These are phyloP conservation scores for Aspergillus biplanus DNA, from an alignment of 495 filamentous ascomycete genomes.

Conservation along the genomic window DNA sequence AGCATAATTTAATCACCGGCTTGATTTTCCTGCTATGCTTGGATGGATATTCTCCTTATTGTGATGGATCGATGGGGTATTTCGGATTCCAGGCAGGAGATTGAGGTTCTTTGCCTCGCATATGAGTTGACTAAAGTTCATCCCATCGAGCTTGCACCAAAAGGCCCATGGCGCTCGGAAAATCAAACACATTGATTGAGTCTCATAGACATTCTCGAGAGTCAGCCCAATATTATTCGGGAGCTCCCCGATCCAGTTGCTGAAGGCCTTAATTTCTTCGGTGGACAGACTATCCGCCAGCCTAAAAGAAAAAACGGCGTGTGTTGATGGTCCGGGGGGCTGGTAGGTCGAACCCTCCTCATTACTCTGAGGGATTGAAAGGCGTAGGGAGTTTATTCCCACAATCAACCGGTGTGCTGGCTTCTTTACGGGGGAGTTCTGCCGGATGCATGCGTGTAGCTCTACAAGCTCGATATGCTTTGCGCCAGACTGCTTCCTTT, in stretches of 20 bases:
- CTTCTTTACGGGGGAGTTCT: not conserved
- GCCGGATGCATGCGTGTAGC: not conserved
- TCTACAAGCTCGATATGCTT: not conserved
- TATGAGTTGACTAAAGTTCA: constrained; percentile 1
- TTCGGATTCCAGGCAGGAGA: not conserved
- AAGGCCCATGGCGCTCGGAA: constrained; percentile 1
- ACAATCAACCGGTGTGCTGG: not conserved
- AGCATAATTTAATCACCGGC: not conserved
- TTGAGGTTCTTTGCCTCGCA: not conserved
- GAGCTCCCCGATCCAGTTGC: not conserved
- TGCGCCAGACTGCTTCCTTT: not conserved
- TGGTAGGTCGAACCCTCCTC: not conserved
- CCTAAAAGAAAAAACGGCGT: constrained; percentile 1
- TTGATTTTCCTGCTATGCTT: not conserved
- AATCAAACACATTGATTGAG: not conserved
- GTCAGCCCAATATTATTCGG: not conserved
- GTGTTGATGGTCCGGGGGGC: not conserved
- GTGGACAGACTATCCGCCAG: not conserved
- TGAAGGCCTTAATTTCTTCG: not conserved
- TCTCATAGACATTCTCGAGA: constrained; percentile 3
- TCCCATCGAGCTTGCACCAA: not conserved
- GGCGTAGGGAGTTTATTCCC: not conserved
- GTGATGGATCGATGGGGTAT: not conserved
- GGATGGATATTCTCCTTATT: not conserved
- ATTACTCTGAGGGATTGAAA: not conserved